Evolutionary conservation across 2,329 filamentous ascomycete species (phyloP), one percentile per base, ranked within the genome.

Genomic region (Aspergillus phoenicis): DNA sequence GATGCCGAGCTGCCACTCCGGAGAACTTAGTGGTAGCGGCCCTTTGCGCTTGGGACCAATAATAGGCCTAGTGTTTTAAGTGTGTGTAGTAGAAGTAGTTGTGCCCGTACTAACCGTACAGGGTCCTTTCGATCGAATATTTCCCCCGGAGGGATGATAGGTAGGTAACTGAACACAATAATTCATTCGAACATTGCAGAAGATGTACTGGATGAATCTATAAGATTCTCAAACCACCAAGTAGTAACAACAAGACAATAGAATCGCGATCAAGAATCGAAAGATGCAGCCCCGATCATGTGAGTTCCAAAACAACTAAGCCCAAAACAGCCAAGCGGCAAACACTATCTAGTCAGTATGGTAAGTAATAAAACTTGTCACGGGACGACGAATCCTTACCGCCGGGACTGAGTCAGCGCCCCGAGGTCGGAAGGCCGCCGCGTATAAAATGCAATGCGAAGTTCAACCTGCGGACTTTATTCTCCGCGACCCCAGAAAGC

Each of bases 381-480:
- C 47, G 33, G 57, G 52, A 52, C 56, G 54, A 60, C 48, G 60
- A 55, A 60, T 36, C 33, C 11, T 36, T 36, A 36, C 33, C 33
- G 60, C 38, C 45, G 33, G 22, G 65, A 57, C 59, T 76, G 72
- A 75, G 65, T 75, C 73, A 76, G 71, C 72, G 51, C 66, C 69
- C 74, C 73, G 74, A 76, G 66, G 70, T 76, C 74, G 74, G 74
- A 73, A 66, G 62, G 43, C 52, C 60, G 49, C 51, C 58, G 58
- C 33, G 54, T 41, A 66, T 61, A 64, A 59, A 64, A 64, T 62
- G 59, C 43, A 49, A 48, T 68, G 33, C 66, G 64, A 65, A 54
- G 55, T 36, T 36, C 33, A 11, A 36, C 60, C 60, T 63, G 52
- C 57, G 62, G 62, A 57, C 56, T 52, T 58, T 38, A 45, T 41